Evolutionary conservation across 1,284 basidiomycete species (phyloP).

Genomic region (Trichosporon coremiiforme): DNA sequence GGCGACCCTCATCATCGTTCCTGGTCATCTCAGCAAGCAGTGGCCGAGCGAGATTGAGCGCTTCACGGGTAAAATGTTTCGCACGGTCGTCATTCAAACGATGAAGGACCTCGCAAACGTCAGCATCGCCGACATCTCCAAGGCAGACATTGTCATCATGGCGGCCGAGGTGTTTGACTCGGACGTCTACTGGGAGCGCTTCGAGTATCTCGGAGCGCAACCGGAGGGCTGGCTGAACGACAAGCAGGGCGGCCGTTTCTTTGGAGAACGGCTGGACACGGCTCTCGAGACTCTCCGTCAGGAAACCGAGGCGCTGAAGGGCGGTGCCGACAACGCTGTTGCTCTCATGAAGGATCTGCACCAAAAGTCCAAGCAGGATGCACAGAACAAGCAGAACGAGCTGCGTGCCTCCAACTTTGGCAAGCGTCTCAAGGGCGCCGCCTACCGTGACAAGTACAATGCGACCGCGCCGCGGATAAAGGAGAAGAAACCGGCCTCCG

Average conservation of each 20-base stretch:
- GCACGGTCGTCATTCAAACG: slow-evolving; percentile 63
- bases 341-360: slow-evolving; percentile 65
- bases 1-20: slow-evolving; percentile 83
- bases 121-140: slow-evolving; percentile 73
- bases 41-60: slow-evolving; percentile 86
- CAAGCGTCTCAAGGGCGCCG: slow-evolving; percentile 51
- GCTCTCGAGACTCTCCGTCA: slow-evolving; percentile 63
- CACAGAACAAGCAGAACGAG: slow-evolving; percentile 46
- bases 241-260: slow-evolving; percentile 76
- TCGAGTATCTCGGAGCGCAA: slow-evolving; percentile 62
- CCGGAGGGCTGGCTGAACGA: slow-evolving; percentile 51
- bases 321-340: slow-evolving; percentile 63
- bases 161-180: slow-evolving; percentile 84
- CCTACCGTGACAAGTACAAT: slow-evolving; percentile 50
- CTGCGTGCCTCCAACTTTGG: slow-evolving; percentile 50
- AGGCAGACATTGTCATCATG: slow-evolving; percentile 84
- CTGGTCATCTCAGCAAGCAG: slow-evolving; percentile 83
- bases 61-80: slow-evolving; percentile 68
- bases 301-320: slow-evolving; percentile 69
- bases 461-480: slow-evolving; percentile 59
- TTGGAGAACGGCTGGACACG: slow-evolving; percentile 73
- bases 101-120: slow-evolving; percentile 71
- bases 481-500: slow-evolving; percentile 34
- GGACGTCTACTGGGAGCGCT: slow-evolving; percentile 65
- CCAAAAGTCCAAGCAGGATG: slow-evolving; percentile 35